Conservation (phyloP, 139 green algal genomes). For the Volvox africanus region DNA sequence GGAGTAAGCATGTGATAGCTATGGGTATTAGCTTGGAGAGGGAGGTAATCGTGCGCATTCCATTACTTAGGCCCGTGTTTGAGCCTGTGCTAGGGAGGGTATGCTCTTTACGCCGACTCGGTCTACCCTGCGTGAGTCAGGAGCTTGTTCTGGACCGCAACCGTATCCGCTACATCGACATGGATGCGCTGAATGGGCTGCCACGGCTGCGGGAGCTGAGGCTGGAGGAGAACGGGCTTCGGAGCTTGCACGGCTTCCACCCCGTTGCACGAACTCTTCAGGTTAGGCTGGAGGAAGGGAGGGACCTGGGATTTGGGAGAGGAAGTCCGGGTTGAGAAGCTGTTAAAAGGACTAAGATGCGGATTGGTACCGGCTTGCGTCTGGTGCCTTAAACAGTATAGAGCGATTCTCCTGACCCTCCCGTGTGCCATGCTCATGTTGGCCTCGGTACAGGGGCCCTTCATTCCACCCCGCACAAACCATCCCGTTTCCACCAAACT, state of each 20-base stretch:
- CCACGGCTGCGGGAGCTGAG: slow-evolving; percentile 65
- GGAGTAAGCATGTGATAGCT: too few species aligned
- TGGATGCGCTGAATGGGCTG: slow-evolving; percentile 58
- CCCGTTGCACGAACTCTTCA: slow-evolving; percentile 75
- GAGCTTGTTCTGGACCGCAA: slow-evolving; percentile 83
- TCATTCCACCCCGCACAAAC: too few species aligned
- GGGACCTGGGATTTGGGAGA: background rate
- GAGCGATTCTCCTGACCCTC: too few species aligned
- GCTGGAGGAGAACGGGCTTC: slow-evolving; percentile 74
- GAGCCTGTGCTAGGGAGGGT: too few species aligned
- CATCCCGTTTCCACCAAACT: too few species aligned
- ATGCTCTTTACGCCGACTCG: too few species aligned
- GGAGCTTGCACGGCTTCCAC: slow-evolving; percentile 59
- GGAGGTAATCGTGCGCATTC: too few species aligned
- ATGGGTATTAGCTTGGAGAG: too few species aligned
- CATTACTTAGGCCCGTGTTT: too few species aligned
- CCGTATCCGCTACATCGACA: slow-evolving; percentile 66
- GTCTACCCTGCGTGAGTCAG: background rate
- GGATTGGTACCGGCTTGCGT: background rate
- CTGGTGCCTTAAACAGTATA: too few species aligned
- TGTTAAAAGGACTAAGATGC: background rate
- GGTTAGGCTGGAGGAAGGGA: background rate
- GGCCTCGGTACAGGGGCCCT: too few species aligned
- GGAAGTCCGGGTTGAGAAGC: background rate
- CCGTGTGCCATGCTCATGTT: too few species aligned